Base-by-base conservation (phyloP, 2,329 filamentous ascomycete species). In the Penicillium sp. region DNA sequence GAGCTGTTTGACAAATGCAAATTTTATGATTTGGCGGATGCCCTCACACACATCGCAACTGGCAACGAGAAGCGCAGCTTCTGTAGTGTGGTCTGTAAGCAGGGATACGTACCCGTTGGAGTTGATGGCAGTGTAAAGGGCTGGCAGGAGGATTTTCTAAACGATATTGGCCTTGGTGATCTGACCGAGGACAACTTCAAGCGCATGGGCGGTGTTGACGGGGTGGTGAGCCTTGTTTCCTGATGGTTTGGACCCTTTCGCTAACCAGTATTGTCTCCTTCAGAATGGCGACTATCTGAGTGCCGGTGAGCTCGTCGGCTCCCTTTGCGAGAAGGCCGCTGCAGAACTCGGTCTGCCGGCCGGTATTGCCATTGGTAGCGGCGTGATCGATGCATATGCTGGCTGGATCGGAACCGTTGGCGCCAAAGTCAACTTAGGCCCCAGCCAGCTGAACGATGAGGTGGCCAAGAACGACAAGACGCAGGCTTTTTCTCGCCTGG, bases 321-420 rank as follows among this genome's bases (percentile, higher is more conserved):
- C 83, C 0, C 79, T 99, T 16, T 94, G 88, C 65, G 87, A 92
- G 57, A 88, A 88, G 65, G 92, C 94, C 5, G 90, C 88, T 14
- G 74, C 79, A 43, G 88, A 96, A 58, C 84, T 99, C 54, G 92
- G 94, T 7, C 81, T 99, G 3, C 87, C 87, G 5, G 80, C 87
- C 18, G 92, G 92, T 35, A 94, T 96, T 62, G 90, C 94, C 16
- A 88, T 99, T 49, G 94, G 94, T 48, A 95, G 90, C 66, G 92
- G 92, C 71, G 94, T 99, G 58, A 99, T 99, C 67, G 94, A 99
- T 70, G 94, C 94, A 16, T 99, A 99, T 66, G 94, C 94, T 53
- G 94, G 94, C 58, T 99, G 94, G 94, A 94, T 99, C 62, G 94
- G 94, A 55, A 97, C 94, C 1, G 94, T 99, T n/a, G 94, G 94